Conservation (phyloP, 164 flowering plant genomes). For the Santalum album region DNA sequence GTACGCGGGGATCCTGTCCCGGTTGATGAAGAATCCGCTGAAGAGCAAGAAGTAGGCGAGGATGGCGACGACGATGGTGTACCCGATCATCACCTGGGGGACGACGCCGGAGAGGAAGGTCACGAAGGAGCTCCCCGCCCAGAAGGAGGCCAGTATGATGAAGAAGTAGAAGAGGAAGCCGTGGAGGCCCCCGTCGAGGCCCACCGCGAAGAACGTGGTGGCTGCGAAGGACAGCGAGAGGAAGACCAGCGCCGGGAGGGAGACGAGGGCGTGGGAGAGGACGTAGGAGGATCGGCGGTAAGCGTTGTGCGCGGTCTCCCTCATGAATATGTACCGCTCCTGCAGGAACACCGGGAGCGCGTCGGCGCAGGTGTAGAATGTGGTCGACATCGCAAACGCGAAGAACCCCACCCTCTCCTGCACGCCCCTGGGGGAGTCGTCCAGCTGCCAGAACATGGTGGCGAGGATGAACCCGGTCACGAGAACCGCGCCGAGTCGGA, state of each 20-base stretch:
- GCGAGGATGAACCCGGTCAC: slow-evolving; percentile 46
- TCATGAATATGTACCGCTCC: slow-evolving; percentile 47
- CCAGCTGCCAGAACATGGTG: slow-evolving; percentile 44
- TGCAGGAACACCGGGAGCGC: slow-evolving; percentile 51
- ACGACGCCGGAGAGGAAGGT: slow-evolving; percentile 49
- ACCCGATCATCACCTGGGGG: slow-evolving; percentile 43
- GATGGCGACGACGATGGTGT: slow-evolving; percentile 41
- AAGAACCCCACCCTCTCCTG: slow-evolving; percentile 44
- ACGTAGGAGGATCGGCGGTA: slow-evolving; percentile 43
- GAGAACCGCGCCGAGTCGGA: slow-evolving; percentile 34
- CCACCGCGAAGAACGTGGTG: slow-evolving; percentile 39
- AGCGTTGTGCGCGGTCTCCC: slow-evolving; percentile 49
- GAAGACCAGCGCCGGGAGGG: slow-evolving; percentile 26
- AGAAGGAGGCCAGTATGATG: slow-evolving; percentile 41
- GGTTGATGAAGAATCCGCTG: slow-evolving; percentile 47
- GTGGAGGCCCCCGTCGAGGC: slow-evolving; percentile 25
- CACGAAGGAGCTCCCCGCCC: slow-evolving; percentile 52
- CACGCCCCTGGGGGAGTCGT: slow-evolving; percentile 35
- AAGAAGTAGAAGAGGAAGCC: slow-evolving; percentile 40
- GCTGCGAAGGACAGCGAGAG: slow-evolving; percentile 32
- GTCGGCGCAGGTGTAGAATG: slow-evolving; percentile 51
- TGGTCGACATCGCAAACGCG: slow-evolving; percentile 57
- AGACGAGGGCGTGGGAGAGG: slow-evolving; percentile 28
- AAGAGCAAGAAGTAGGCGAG: slow-evolving; percentile 41
- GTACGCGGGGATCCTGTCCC: slow-evolving; percentile 36